phyloP scores from a whole-genome alignment of 2,329 filamentous ascomycete genomes.

The Fusarium brachygibbosum region DNA sequence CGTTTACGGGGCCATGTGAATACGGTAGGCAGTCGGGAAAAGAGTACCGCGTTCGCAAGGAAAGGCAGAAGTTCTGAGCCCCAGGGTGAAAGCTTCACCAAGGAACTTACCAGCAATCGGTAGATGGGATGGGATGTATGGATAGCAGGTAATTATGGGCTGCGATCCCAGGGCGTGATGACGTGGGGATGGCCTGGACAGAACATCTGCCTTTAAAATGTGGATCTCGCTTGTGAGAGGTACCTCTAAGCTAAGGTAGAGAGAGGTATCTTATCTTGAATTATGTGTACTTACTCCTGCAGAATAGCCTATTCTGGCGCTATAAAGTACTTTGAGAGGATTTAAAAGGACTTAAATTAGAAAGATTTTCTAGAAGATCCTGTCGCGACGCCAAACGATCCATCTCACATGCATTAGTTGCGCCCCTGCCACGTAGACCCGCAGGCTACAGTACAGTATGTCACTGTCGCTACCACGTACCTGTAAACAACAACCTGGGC shows the following conservation, averaged over 20 bases:
- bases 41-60: neutral
- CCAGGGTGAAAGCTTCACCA: constrained; percentile 15
- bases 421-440: constrained; percentile 17
- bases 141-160: constrained; percentile 18
- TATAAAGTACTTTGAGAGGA: neutral
- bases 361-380: constrained; percentile 24
- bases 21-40: neutral
- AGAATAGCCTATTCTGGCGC: too few relatives aligned
- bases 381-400: constrained; percentile 5
- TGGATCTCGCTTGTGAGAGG: constrained; percentile 5
- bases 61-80: neutral
- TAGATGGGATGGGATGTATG: neutral
- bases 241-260: neutral
- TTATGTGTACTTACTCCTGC: neutral
- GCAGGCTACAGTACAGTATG: neutral
- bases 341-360: neutral
- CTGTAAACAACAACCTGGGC: neutral
- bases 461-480: neutral
- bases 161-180: constrained; percentile 36
- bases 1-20: constrained; percentile 15
- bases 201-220: constrained; percentile 36
- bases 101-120: neutral
- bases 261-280: constrained; percentile 12
- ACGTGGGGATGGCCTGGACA: constrained; percentile 33
- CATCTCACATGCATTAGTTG: constrained; percentile 31